Evolutionary conservation across 2,329 filamentous ascomycete genomes (phyloP).

Genomic region (Apiospora malaysiana): DNA sequence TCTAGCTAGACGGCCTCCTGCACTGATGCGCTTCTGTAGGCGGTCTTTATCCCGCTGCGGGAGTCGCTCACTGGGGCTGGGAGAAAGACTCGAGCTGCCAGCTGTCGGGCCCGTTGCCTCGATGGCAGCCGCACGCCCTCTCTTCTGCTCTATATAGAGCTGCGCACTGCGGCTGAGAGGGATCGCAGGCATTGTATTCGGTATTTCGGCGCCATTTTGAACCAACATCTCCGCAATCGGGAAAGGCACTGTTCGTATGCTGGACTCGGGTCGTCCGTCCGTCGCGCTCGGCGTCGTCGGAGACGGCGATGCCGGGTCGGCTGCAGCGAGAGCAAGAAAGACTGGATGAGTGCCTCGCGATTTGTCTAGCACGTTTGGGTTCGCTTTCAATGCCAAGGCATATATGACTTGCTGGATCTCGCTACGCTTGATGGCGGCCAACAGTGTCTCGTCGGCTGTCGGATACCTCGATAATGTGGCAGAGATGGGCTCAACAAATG

Average conservation of each 20-base stretch:
- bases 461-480: constrained; percentile 76
- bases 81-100: constrained; percentile 49
- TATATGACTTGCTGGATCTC: constrained; percentile 94
- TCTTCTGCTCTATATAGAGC: constrained; percentile 83
- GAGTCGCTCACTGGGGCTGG: constrained; percentile 52
- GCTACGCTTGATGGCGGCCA: constrained; percentile 94
- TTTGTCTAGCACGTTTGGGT: constrained; percentile 84
- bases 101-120: constrained; percentile 53
- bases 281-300: constrained; percentile 44
- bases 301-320: constrained; percentile 83
- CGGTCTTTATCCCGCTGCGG: constrained; percentile 68
- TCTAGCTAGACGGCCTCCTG: constrained; percentile 73
- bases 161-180: constrained; percentile 82
- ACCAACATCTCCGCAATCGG: constrained; percentile 88
- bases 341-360: constrained; percentile 88
- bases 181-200: constrained; percentile 75
- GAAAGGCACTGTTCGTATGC: constrained; percentile 71
- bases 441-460: constrained; percentile 83
- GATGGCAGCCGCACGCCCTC: constrained; percentile 53
- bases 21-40: constrained; percentile 80
- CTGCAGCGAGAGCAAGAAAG: constrained; percentile 89
- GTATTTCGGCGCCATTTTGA: constrained; percentile 93
- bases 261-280: constrained; percentile 45
- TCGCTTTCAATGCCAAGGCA: constrained; percentile 83
- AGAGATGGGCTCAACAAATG: constrained; percentile 80